Conservation (phyloP, 768 basidiomycete genomes). For the Zangia roseola region DNA sequence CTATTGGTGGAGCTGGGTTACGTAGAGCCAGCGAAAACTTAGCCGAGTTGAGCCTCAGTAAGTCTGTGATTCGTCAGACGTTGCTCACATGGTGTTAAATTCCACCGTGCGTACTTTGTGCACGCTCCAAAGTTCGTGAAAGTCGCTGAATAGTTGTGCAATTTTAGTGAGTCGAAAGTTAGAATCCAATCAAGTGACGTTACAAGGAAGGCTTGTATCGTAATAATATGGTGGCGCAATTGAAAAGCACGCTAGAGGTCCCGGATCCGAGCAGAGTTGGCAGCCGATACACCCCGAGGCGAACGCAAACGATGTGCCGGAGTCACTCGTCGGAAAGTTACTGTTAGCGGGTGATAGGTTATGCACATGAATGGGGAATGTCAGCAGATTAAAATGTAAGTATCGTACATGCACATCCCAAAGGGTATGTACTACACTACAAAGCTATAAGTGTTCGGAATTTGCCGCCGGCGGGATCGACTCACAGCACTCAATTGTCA, state of each 20-base stretch:
- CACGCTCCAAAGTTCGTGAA: too few relatives aligned
- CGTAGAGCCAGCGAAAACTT: neutral
- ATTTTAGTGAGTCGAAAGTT: neutral
- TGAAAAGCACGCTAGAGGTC: neutral
- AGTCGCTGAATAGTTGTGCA: too few relatives aligned
- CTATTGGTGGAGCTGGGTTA: slow-evolving; percentile 17
- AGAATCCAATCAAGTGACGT: neutral
- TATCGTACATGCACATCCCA: slow-evolving; percentile 8
- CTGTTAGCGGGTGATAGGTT: neutral
- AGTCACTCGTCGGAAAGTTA: neutral
- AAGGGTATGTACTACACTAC: neutral
- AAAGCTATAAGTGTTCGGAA: neutral
- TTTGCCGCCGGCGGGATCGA: neutral
- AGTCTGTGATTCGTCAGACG: too few relatives aligned
- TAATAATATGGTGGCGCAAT: neutral
- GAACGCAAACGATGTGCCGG: neutral
- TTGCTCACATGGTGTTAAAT: too few relatives aligned
- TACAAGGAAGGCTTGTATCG: neutral
- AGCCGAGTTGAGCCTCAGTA: too few relatives aligned
- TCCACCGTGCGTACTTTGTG: too few relatives aligned
- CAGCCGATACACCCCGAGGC: too few relatives aligned
- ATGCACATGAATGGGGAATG: neutral
- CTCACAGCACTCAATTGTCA: slow-evolving; percentile 23
- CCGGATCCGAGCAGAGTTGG: too few relatives aligned
- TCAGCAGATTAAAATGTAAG: neutral